A percentile compares a stretch with the other conserved stretches of the same genome.
These are phyloP conservation scores for Aspergillus hortae DNA, from an alignment of 2,329 filamentous ascomycete species.

Conservation along the genomic window DNA sequence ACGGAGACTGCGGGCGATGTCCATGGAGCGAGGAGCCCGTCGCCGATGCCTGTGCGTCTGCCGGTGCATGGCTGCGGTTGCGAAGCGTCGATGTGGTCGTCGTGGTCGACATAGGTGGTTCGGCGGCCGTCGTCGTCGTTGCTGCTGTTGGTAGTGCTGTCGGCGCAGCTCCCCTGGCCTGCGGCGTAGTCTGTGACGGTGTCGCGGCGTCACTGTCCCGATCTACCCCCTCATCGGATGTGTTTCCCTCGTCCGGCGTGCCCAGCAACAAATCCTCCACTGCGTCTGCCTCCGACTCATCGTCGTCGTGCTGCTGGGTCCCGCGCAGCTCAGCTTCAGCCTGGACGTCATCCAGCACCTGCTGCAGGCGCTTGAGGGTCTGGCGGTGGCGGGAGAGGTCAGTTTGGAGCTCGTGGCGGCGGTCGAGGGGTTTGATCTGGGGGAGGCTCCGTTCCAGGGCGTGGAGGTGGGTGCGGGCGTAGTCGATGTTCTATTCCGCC, in stretches of 20 bases:
- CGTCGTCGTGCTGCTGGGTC: constrained; percentile 14
- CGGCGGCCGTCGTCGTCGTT: background rate
- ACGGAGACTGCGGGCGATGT: constrained; percentile 1
- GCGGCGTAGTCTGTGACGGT: too few relatives aligned
- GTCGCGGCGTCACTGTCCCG: constrained; percentile 13
- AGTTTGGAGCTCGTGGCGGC: constrained; percentile 37
- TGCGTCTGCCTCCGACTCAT: constrained; percentile 19
- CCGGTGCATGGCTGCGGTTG: constrained; percentile 18
- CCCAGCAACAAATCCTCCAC: constrained; percentile 26
- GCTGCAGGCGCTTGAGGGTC: constrained; percentile 30
- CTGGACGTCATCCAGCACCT: constrained; percentile 30
- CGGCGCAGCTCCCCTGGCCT: too few relatives aligned
- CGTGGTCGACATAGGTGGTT: constrained; percentile 2
- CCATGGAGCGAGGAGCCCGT: constrained; percentile 9
- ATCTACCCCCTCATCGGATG: constrained; percentile 7
- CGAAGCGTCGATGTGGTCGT: constrained; percentile 16
- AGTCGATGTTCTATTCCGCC: constrained; percentile 40
- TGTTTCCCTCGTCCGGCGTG: constrained; percentile 22
- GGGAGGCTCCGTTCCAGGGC: constrained; percentile 40
- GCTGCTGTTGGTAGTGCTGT: background rate
- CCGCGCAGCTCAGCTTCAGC: constrained; percentile 20
- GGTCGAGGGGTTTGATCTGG: constrained; percentile 36
- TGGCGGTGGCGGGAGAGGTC: constrained; percentile 39
- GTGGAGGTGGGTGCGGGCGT: constrained; percentile 40
- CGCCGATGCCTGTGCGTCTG: constrained; percentile 16